These are phyloP conservation scores for Scolecobasidium constrictum DNA, from an alignment of 2,329 filamentous ascomycete genomes.

Conservation along the genomic window DNA sequence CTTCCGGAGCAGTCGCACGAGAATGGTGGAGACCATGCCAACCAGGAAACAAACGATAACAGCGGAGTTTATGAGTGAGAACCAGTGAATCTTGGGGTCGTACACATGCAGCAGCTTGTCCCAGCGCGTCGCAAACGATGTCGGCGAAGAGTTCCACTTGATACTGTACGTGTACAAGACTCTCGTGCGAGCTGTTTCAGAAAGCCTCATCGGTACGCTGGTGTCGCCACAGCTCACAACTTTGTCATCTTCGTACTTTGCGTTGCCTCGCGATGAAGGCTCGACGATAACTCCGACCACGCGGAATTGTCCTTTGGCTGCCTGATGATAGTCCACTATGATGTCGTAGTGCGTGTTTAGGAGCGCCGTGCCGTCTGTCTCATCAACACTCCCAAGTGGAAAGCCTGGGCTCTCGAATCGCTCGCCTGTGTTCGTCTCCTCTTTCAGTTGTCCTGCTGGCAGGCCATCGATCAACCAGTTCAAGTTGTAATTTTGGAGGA, in stretches of 20 bases:
- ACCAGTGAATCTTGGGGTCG: slow-evolving; percentile 98
- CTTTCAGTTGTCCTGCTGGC: slow-evolving; percentile 74
- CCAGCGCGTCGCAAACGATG: slow-evolving; percentile 94
- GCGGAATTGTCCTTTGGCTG: slow-evolving; percentile 60
- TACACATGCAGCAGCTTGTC: slow-evolving; percentile 98
- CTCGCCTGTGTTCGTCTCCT: slow-evolving; percentile 63
- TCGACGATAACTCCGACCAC: slow-evolving; percentile 89
- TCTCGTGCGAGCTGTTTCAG: slow-evolving; percentile 49
- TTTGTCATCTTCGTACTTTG: slow-evolving; percentile 39
- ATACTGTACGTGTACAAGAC: slow-evolving; percentile 90
- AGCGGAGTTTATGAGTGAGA: slow-evolving; percentile 91
- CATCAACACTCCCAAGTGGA: slow-evolving; percentile 50
- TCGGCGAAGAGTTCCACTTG: slow-evolving; percentile 72
- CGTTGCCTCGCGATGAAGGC: slow-evolving; percentile 59
- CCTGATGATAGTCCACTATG: slow-evolving; percentile 80
- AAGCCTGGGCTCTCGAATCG: slow-evolving; percentile 91
- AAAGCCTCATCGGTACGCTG: slow-evolving; percentile 46
- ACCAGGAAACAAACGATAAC: slow-evolving; percentile 89
- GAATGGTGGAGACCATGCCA: slow-evolving; percentile 83
- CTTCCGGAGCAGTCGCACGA: slow-evolving; percentile 79
- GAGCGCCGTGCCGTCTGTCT: slow-evolving; percentile 25
- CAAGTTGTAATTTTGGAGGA: slow-evolving; percentile 76
- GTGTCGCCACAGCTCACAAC: slow-evolving; percentile 53
- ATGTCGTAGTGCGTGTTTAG: slow-evolving; percentile 98
- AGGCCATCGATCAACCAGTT: slow-evolving; percentile 96